Percentiles rank a stretch among this genome's conserved stretches.
These are phyloP conservation scores for Coemansia sp. DNA, from an alignment of 192 early-diverging fungal genomes.

Conservation along the genomic window DNA sequence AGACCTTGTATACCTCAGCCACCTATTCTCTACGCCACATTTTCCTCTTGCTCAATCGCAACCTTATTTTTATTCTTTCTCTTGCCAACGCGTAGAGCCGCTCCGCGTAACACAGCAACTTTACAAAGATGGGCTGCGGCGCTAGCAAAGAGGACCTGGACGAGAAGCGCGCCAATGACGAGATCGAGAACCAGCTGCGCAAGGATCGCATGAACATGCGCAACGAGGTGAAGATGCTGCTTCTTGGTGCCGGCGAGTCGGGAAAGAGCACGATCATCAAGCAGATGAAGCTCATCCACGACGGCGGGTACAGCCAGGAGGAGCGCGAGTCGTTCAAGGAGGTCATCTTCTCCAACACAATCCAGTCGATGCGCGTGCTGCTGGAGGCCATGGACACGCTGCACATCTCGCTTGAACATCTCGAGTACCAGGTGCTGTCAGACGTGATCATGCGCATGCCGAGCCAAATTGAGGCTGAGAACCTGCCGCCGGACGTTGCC, in stretches of 20 bases:
- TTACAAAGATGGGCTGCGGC: slow-evolving; percentile 81
- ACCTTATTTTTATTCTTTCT: slow-evolving; percentile 1
- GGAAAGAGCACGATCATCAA: slow-evolving; percentile 95
- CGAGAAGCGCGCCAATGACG: slow-evolving; percentile 63
- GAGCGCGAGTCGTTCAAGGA: slow-evolving; percentile 71
- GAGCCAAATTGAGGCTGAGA: slow-evolving; percentile 76
- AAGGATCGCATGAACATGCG: slow-evolving; percentile 52
- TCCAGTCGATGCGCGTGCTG: slow-evolving; percentile 78
- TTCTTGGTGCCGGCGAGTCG: slow-evolving; percentile 84
- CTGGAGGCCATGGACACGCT: slow-evolving; percentile 71
- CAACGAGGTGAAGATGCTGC: slow-evolving; percentile 58
- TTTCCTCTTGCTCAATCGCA: background rate
- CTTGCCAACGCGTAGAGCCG: background rate
- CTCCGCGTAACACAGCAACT: background rate
- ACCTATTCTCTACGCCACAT: background rate
- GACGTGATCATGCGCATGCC: slow-evolving; percentile 77
- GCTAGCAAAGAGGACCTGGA: slow-evolving; percentile 82
- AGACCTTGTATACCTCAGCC: too few relatives aligned
- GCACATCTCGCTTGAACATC: slow-evolving; percentile 67
- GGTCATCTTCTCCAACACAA: slow-evolving; percentile 83
- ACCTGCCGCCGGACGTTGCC: slow-evolving; percentile 65
- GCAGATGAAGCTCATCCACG: slow-evolving; percentile 97
- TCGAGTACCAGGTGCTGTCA: slow-evolving; percentile 67
- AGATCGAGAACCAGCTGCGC: slow-evolving; percentile 55
- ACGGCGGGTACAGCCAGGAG: slow-evolving; percentile 82